A percentile compares a stretch with the other conserved stretches of the same genome.
These are phyloP conservation scores for Fusarium sp. DNA, from an alignment of 2,329 filamentous ascomycete genomes.

Conservation along the genomic window DNA sequence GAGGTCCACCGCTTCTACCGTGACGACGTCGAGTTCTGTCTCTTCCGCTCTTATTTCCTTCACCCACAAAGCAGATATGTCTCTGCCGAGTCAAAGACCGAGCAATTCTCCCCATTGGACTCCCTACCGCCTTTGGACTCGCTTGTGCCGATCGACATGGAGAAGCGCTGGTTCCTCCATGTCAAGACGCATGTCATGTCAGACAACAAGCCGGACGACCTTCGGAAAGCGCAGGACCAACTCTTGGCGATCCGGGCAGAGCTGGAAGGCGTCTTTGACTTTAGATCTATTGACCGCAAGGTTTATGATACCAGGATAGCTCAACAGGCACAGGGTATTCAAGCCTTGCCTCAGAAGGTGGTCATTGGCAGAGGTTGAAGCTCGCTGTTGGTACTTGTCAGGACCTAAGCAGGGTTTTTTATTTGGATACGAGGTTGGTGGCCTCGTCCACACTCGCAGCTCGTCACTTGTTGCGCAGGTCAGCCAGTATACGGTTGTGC, in stretches of 20 bases:
- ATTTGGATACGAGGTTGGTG: neutral
- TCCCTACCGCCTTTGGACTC: conserved; percentile 60
- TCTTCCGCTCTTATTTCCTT: conserved; percentile 61
- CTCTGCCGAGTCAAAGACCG: conserved; percentile 46
- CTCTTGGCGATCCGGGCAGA: conserved; percentile 60
- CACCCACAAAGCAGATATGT: conserved; percentile 49
- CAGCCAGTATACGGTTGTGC: neutral
- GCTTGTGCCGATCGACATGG: conserved; percentile 61
- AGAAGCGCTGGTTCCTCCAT: conserved; percentile 66
- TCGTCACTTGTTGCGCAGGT: neutral
- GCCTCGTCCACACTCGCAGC: neutral
- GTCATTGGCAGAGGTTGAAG: conserved; percentile 48
- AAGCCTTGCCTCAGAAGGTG: conserved; percentile 54
- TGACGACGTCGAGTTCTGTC: conserved; percentile 66
- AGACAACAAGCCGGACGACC: conserved; percentile 68
- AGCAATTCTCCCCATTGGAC: conserved; percentile 26
- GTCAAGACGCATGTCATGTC: conserved; percentile 67
- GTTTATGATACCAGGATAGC: conserved; percentile 64
- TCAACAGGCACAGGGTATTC: conserved; percentile 52
- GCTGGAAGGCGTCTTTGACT: conserved; percentile 65
- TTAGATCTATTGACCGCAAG: conserved; percentile 64
- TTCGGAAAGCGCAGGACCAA: conserved; percentile 66
- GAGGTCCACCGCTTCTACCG: conserved; percentile 66
- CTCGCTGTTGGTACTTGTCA: neutral
- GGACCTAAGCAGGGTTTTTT: neutral